Percentiles rank a stretch among this genome's conserved stretches.
phyloP scores from a whole-genome alignment of 179 eudicot species.

The Silene vulgaris region DNA sequence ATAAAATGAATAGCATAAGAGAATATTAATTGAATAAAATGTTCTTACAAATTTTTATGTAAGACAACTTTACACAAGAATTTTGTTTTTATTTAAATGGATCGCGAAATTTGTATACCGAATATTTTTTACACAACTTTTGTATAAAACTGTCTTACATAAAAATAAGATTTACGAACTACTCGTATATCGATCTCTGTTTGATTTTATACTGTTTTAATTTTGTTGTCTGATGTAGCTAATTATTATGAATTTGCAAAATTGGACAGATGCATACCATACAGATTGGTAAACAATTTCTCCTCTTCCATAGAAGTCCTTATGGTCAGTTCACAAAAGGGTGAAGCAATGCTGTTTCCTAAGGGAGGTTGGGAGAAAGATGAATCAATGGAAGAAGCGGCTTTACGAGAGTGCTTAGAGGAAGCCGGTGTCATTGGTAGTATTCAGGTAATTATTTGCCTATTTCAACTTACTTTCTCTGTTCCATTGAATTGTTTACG shows the following conservation, averaged over 20 bases:
- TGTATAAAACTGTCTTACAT: too few relatives aligned
- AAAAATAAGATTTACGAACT: too few relatives aligned
- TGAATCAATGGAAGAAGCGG: constrained; percentile 4
- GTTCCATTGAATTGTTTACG: not conserved
- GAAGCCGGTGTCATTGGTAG: constrained; percentile 7
- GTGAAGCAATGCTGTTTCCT: constrained; percentile 9
- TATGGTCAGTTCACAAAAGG: constrained; percentile 16
- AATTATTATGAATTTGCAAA: not conserved
- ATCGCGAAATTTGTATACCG: too few relatives aligned
- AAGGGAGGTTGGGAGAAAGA: constrained; percentile 18
- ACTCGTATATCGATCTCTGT: too few relatives aligned
- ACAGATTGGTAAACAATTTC: not conserved
- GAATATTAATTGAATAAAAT: too few relatives aligned
- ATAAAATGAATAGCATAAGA: too few relatives aligned
- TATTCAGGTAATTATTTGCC: constrained; percentile 1
- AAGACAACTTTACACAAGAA: too few relatives aligned
- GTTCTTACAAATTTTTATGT: too few relatives aligned
- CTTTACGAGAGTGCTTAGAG: constrained; percentile 8
- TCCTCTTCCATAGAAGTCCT: not conserved
- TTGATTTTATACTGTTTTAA: too few relatives aligned
- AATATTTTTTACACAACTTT: too few relatives aligned
- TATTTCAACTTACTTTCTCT: too few relatives aligned
- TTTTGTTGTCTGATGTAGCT: not conserved
- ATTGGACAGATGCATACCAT: constrained; percentile 9
- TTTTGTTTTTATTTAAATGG: too few relatives aligned